Base-by-base conservation (phyloP, 2,329 filamentous ascomycete species). In the Zymoseptoria brevis region DNA sequence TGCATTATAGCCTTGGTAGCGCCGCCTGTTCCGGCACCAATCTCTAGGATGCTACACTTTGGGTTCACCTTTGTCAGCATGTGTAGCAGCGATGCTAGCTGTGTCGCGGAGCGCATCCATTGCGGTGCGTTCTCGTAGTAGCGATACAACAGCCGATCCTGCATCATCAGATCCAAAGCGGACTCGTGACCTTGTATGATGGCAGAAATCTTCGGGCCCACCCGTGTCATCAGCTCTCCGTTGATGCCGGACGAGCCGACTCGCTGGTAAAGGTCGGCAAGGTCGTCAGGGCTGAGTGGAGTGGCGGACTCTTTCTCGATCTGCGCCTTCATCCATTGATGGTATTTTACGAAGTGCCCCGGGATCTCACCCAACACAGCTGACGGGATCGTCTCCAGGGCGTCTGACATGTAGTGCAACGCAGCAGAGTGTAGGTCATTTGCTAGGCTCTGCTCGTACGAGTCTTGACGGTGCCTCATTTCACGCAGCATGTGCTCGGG, bases 1-100 rank as follows among this genome's bases (percentile, higher is more conserved):
- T 55, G 19, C 19, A 55, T 24, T n/a, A 35, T 35, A 55, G 54
- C 29, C 41, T 45, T 45, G 9, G 54, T 55, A 49, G 54, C 54
- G 30, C 30, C 41, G 8, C 54, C 54, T n/a, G 29, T 41, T 19
- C 54, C 54, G 29, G 54, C 54, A 41, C 54, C 54, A 11, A 55
- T 24, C 24, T 55, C 54, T 11, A 55, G 19, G 9, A 55, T 55
- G 13, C 54, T n/a, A 49, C 45, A 49, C 13, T 49, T 19, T 49
- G 45, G 45, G 19, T 49, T 49, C 45, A 49, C 45, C 19, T 53
- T 16, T 4, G 50, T 21, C 19, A 53, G 13, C 19, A 53, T 19
- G 22, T 16, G 19, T 19, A 53, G 19, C 13, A 53, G 50, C 16
- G 19, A 26, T 26, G 19, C 22, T 21, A 26, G 19, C 22, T 53